Base-by-base conservation (phyloP, 1,284 basidiomycete species). In the Ustilago nuda region DNA sequence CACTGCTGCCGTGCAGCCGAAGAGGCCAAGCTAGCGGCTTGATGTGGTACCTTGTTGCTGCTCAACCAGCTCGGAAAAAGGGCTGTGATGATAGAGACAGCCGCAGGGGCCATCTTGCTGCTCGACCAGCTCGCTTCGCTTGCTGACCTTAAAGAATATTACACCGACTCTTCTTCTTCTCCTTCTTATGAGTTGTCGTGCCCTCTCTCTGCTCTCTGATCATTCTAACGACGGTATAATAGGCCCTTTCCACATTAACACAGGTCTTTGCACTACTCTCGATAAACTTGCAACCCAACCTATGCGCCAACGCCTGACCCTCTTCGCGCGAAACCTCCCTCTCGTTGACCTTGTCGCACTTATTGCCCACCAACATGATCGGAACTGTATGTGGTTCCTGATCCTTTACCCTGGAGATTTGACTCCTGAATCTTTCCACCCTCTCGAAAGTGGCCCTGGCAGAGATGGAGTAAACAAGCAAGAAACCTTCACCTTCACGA, bases 281-380 rank as follows among this genome's bases (percentile, higher is more conserved):
- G 69, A 86, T 80, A 60, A 87, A 87, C 63, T 82, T 82, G 79
- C 86, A 87, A 8, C 85, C 83, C 3, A 87, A 54, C 37, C 82
- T 72, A 64, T 78, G 78, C 37, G 86, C 86, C 6, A 86, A 53
- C 17, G 82, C 82, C 33, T 77, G 71, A 2, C 86, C 86, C 51
- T 87, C 86, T 32, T 86, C 81, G 51, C 66, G 79, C 8, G 72
- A 75, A 8, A 95, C 93, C 82, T 94, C 92, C 35, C 94, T 90
- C 86, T 95, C 93, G 70, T 89, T 90, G 39, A 89, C 89, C 61
- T 95, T 90, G 86, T 95, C 94, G 67, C 93, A 89, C 86, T 95
- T 95, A 60, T 94, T 94, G 50, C 94, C 94, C 17, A 94, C 93
- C 12, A 95, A 89, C 41, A 95, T 92, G 78, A 95, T 92, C 9